These are phyloP conservation scores for Boletus rufocinnamomeus DNA, from an alignment of 768 basidiomycete species.

Conservation along the genomic window DNA sequence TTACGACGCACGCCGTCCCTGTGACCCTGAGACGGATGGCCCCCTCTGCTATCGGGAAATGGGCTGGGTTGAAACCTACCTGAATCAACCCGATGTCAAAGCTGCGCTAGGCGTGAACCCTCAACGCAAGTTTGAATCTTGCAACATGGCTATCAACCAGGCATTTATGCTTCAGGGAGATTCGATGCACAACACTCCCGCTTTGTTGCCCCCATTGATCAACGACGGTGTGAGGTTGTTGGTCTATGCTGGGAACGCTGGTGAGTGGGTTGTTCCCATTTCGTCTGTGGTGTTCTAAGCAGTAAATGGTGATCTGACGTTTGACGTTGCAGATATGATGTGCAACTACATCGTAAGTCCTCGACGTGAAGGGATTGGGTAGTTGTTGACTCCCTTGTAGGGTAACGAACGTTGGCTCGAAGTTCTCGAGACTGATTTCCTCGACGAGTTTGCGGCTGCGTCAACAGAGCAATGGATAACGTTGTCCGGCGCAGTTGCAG, in stretches of 20 bases:
- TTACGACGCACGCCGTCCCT: conserved; percentile 81
- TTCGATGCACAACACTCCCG: conserved; percentile 79
- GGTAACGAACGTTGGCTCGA: conserved; percentile 81
- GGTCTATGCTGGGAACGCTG: conserved; percentile 87
- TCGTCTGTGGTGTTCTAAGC: background rate
- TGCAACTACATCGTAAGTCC: conserved; percentile 75
- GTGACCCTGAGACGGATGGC: conserved; percentile 71
- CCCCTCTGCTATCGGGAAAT: conserved; percentile 78
- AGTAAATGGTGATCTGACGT: conserved; percentile 17
- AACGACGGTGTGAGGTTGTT: conserved; percentile 81
- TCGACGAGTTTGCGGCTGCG: conserved; percentile 56
- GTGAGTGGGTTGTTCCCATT: conserved; percentile 39
- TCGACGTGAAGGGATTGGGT: background rate
- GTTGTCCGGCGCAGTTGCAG: conserved; percentile 55
- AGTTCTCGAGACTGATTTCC: conserved; percentile 60
- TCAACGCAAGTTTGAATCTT: conserved; percentile 60
- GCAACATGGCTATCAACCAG: conserved; percentile 79
- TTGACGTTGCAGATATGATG: conserved; percentile 64
- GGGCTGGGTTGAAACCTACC: conserved; percentile 84
- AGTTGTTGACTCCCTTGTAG: conserved; percentile 31
- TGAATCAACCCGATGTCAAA: conserved; percentile 80
- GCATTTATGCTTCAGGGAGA: conserved; percentile 84
- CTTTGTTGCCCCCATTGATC: conserved; percentile 77
- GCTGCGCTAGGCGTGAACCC: conserved; percentile 74
- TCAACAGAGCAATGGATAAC: conserved; percentile 59